Base-by-base conservation (phyloP, 768 basidiomycete genomes). In the Gloeopeniophorella convolvens region DNA sequence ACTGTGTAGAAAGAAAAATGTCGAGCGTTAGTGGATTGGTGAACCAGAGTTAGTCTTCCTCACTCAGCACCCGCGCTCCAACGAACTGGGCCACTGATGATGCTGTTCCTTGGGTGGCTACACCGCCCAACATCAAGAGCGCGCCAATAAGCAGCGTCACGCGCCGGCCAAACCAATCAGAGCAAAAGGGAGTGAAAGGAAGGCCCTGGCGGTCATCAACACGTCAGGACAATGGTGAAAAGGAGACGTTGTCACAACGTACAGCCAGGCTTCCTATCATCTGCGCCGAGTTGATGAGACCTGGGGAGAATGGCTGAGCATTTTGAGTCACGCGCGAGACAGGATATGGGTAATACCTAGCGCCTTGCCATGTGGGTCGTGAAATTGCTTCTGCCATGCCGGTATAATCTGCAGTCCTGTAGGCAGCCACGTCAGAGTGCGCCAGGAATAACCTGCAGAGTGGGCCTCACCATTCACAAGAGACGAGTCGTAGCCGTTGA, bases 401-500 rank as follows among this genome's bases (percentile, higher is more conserved):
- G 79, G 78, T 21, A 85, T 65, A 51, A 84, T 80, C 63, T 85
- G 83, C 24, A 87, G 69, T 50, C 83, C 84, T 83, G 50, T 2
- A 23, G 24, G 24, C 16, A 36, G 18, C 23, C 21, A 42, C 13
- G 30, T 28, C 23, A 21, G 39, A 23, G 23, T 13, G 46, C 11
- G 30, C 35, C n/a, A 6, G 9, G 31, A 27, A 16, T 10, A n/a
- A n/a, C n/a, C 12, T 18, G 18, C 3, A 24, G 5, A 40, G 33
- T 24, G 18, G 9, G 4, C 37, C 60, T n/a, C 31, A 69, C 72
- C 72, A 58, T 83, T 84, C 13, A 83, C 70, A 37, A 83, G 65
- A n/a, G 82, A 83, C 3, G 80, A 79, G 61, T 85, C 81, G 42
- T 82, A 73, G 21, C 85, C 84, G 64, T 84, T 85, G 42, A 77